A percentile compares a stretch with the other conserved stretches of the same genome.
Evolutionary conservation across 129 eudicot species (phyloP).

Genomic region (Flaveria ramosissima): DNA sequence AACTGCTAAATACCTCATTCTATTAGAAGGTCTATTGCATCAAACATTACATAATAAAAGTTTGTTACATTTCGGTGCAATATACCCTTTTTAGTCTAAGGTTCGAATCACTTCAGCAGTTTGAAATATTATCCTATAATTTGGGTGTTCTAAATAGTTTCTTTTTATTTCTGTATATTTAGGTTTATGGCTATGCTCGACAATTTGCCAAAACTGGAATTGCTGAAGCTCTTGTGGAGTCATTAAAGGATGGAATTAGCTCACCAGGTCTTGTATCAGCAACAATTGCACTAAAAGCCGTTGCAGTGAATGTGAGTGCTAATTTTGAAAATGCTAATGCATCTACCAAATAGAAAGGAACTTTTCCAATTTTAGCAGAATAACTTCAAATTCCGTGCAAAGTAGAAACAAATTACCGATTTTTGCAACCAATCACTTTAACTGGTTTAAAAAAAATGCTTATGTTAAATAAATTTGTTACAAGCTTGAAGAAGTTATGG

Average conservation of each 20-base stretch:
- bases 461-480: neutral
- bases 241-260: slow-evolving; percentile 64
- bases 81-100: neutral
- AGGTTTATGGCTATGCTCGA: slow-evolving; percentile 98
- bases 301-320: slow-evolving; percentile 87
- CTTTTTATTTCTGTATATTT: slow-evolving; percentile 16
- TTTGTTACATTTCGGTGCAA: neutral
- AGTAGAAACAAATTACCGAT: neutral
- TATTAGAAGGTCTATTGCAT: neutral
- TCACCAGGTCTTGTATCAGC: slow-evolving; percentile 77
- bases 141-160: neutral
- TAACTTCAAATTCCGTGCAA: neutral
- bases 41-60: neutral
- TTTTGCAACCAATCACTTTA: neutral
- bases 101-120: neutral
- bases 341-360: neutral
- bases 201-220: slow-evolving; percentile 83
- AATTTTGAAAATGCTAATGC: neutral
- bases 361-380: neutral
- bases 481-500: neutral
- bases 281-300: slow-evolving; percentile 82
- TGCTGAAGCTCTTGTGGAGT: slow-evolving; percentile 72
- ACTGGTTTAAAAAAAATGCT: neutral
- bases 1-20: slow-evolving; percentile 6
- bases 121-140: neutral